phyloP scores from a whole-genome alignment of 2,329 filamentous ascomycete genomes.

The Zarea fungicola region DNA sequence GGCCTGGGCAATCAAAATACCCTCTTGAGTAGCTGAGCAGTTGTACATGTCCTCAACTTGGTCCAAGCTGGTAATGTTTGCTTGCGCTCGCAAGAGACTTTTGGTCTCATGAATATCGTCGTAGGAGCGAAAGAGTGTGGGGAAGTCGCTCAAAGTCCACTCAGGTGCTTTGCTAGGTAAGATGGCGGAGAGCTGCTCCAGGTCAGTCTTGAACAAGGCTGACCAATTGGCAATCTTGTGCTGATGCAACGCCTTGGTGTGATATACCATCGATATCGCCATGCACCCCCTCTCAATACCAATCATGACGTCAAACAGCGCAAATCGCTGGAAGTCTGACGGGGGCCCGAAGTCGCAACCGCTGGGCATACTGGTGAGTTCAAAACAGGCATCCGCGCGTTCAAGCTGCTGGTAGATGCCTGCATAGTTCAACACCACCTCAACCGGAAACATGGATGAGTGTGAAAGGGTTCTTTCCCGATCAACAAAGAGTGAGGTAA shows the following conservation, averaged over 20 bases:
- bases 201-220: background rate
- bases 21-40: background rate
- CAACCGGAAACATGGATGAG: conserved; percentile 31
- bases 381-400: conserved; percentile 7
- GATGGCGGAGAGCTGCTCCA: background rate
- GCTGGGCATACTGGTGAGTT: no score
- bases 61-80: background rate
- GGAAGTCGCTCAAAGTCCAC: conserved; percentile 28
- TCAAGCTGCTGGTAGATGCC: conserved; percentile 38
- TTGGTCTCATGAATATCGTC: conserved; percentile 22
- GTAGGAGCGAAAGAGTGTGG: conserved; percentile 27
- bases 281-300: background rate
- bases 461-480: conserved; percentile 26
- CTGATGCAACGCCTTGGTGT: background rate
- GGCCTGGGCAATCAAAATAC: background rate
- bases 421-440: conserved; percentile 46
- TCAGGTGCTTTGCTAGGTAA: background rate
- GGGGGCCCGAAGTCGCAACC: no score
- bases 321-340: no score
- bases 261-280: background rate
- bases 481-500: no score
- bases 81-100: conserved; percentile 2
- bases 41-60: conserved; percentile 8
- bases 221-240: background rate
- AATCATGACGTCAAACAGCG: background rate